Evolutionary conservation across 257 asterid species (phyloP), one percentile per base, ranked within the genome.

Genomic region (Schizonepeta tenuifolia): DNA sequence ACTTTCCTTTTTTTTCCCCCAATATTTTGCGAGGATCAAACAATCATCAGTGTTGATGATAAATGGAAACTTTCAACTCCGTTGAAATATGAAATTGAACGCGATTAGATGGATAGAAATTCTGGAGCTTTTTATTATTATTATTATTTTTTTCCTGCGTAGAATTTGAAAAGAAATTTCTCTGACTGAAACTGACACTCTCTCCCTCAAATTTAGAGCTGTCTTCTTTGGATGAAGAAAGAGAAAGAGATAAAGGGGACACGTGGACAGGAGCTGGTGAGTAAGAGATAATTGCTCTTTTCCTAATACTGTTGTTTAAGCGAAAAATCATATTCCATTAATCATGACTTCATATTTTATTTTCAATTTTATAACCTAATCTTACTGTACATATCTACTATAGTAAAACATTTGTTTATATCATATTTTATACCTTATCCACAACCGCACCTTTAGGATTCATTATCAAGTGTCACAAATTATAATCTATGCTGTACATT

Each of bases 111-210:
- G 13, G 15, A 51, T 7, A 47, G 54, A 61, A 40, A 31, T 69
- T 70, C 35, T 41, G 71, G 66, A 65, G 55, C 9, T 46, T n/a
- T 21, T 51, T 15, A 4, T 8, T 31, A 7, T 73, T 38, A 36
- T 64, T 38, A 9, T 26, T 61, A 18, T 47, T 14, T 7, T 31
- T 31, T 31, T 4, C 5, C 36, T 18, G 28, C 6, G 17, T 47
- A 54, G 68, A 75, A 66, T 62, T 72, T 75, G 28, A 43, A 67
- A 12, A 75, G 62, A 51, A 73, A 70, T 36, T 71, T 63, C 65
- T 67, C 69, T 53, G 84, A 73, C 80, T 83, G 73, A 67, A 79
- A 72, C 75, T 75, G 83, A 58, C 72, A 73, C 77, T 51, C 71
- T 24, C 51, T 11, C 69, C 43, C 70, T 65, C 70, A 43, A 71